Conservation (phyloP, 192 early-diverging fungal species). For the Diversispora eburnea region DNA sequence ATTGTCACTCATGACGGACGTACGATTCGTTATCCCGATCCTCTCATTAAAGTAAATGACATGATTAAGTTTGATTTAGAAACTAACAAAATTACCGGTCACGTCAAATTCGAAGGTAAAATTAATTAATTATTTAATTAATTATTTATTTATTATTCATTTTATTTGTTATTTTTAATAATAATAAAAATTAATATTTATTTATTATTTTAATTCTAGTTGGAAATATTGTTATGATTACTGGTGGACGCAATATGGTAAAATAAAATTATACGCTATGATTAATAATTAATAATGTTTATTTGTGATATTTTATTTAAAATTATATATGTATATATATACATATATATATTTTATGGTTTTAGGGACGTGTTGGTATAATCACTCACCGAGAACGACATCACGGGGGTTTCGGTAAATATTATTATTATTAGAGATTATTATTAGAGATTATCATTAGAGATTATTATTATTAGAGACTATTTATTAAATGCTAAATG, state of each 20-base stretch:
- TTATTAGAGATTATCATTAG: neutral
- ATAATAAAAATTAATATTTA: neutral
- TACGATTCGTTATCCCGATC: conserved; percentile 99
- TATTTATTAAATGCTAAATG: conserved; percentile 79
- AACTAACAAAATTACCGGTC: conserved; percentile 86
- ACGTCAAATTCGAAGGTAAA: conserved; percentile 88
- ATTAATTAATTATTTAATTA: neutral
- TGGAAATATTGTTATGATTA: conserved; percentile 95
- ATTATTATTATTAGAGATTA: neutral
- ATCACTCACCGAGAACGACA: conserved; percentile 14
- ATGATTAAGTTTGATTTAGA: conserved; percentile 96
- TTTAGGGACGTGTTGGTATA: neutral
- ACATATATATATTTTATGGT: neutral
- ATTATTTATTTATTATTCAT: neutral
- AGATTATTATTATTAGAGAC: conserved; percentile 69
- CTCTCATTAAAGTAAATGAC: conserved; percentile 98
- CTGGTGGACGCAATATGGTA: conserved; percentile 98
- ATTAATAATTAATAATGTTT: neutral
- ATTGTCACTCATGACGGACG: conserved; percentile 98
- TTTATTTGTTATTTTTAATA: neutral
- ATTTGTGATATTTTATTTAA: too few species aligned
- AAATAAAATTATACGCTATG: conserved; percentile 82
- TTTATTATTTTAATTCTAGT: conserved; percentile 24
- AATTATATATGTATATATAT: too few species aligned
- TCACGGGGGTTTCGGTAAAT: conserved; percentile 11